Base-by-base conservation (phyloP, 371 early-diverging fungal genomes). In the Rhizopus microsporus region DNA sequence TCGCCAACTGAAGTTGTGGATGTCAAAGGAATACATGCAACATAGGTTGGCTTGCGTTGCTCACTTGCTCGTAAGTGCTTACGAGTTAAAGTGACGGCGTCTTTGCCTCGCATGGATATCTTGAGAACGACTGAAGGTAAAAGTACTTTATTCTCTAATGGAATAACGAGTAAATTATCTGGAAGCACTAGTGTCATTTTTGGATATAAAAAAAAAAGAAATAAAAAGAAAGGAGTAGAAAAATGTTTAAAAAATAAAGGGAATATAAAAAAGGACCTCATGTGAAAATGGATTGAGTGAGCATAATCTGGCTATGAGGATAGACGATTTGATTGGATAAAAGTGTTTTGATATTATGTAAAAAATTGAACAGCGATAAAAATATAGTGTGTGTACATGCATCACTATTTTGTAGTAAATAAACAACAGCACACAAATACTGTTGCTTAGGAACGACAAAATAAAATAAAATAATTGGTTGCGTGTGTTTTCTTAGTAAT, bases 111-210 rank as follows among this genome's bases (percentile, higher is more conserved):
- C 53, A 81, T 48, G 43, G 60, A 62, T 12, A 81, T 51, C 32
- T 69, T 68, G 12, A 76, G 35, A 3, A 77, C 67, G 12, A 73
- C 68, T n/a, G 75, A 73, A 50, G 82, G 82, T 30, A 82, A 53
- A 29, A 82, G 43, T 0, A 82, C 80, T 45, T 69, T 74, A 43
- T 79, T 72, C 12, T 67, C 71, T 10, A 78, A 56, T 9, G 77
- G 80, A 35, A 77, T 50, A 29, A 75, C 69, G 37, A 75, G 60
- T 7, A 79, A 51, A 30, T 56, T 49, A 42, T 75, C 53, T 16
- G 67, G 34, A 17, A 55, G 33, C 29, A n/a, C 35, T 33, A 35
- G 7, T 7, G 29, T 33, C 29, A 33, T 31, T 34, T 13, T 12
- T 6, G 17, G 2, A 34, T n/a, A 49, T 33, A 33, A 49, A 8